A percentile compares a stretch with the other conserved stretches of the same genome.
Conservation (phyloP, 768 basidiomycete species). For the Lactarius sp. region DNA sequence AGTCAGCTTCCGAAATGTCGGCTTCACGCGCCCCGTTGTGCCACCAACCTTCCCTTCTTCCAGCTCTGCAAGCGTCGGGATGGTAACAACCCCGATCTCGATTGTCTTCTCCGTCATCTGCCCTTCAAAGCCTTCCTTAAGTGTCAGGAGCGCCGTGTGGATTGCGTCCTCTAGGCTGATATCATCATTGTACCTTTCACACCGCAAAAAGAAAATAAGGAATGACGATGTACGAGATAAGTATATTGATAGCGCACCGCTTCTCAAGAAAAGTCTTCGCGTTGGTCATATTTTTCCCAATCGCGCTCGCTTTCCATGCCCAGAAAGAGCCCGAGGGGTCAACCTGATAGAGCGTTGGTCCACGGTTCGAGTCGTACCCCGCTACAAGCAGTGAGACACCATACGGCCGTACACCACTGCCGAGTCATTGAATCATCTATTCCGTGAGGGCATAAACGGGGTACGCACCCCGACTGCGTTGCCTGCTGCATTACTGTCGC, state of each 20-base stretch:
- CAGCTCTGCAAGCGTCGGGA: constrained; percentile 66
- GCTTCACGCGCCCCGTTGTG: constrained; percentile 64
- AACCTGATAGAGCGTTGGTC: constrained; percentile 96
- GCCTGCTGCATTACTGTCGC: constrained; percentile 99
- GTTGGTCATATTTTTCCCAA: constrained; percentile 99
- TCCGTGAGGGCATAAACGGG: neutral
- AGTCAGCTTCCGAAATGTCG: constrained; percentile 90
- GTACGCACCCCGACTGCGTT: constrained; percentile 90
- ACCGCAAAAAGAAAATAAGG: neutral
- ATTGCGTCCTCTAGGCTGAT: constrained; percentile 98
- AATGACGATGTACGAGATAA: neutral
- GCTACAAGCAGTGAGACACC: constrained; percentile 96
- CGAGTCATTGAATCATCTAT: neutral
- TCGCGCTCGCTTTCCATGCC: constrained; percentile 99
- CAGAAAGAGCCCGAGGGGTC: constrained; percentile 99
- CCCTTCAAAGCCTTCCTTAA: constrained; percentile 99
- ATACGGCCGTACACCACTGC: constrained; percentile 96
- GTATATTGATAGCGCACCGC: constrained; percentile 49
- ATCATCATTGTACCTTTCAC: constrained; percentile 93
- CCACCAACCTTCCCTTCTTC: constrained; percentile 68
- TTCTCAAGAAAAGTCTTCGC: constrained; percentile 99
- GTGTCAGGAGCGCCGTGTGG: constrained; percentile 93
- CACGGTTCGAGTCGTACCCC: constrained; percentile 93
- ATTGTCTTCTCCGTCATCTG: constrained; percentile 99
- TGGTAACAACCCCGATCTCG: constrained; percentile 94